These are phyloP conservation scores for Monosporascus sp. DNA, from an alignment of 2,329 filamentous ascomycete genomes.

Conservation along the genomic window DNA sequence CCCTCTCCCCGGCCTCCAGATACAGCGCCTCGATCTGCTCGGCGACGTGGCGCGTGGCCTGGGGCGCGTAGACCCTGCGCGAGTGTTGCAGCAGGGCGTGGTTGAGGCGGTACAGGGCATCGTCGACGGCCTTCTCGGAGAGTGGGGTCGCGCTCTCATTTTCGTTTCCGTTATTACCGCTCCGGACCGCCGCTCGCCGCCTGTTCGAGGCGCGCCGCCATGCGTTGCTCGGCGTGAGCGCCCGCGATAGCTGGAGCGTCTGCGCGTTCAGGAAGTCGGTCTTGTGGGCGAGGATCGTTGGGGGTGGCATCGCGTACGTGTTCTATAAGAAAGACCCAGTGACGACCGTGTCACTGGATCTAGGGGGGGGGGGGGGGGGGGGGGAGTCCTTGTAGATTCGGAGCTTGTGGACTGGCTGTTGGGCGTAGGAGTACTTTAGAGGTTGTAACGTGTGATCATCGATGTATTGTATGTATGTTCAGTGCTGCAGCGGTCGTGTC, in stretches of 20 bases:
- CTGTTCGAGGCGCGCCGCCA: slow-evolving; percentile 49
- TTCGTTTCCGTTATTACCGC: slow-evolving; percentile 24
- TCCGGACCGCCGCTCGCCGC: too few relatives aligned
- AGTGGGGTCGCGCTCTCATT: slow-evolving; percentile 32
- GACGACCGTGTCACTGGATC: too few relatives aligned
- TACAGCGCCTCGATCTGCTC: slow-evolving; percentile 68
- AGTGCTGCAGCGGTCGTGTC: too few relatives aligned
- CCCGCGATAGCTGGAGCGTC: slow-evolving; percentile 57
- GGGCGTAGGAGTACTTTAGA: too few relatives aligned
- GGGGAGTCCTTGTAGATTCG: too few relatives aligned
- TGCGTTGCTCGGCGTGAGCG: slow-evolving; percentile 48
- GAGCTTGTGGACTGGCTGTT: too few relatives aligned
- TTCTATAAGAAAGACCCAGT: too few relatives aligned
- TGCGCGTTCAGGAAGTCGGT: slow-evolving; percentile 58
- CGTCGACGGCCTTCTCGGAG: slow-evolving; percentile 47
- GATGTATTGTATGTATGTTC: too few relatives aligned
- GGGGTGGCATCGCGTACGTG: slow-evolving; percentile 28
- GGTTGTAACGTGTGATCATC: too few relatives aligned
- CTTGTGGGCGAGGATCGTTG: slow-evolving; percentile 59
- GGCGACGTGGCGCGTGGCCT: slow-evolving; percentile 65
- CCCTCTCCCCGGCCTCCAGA: slow-evolving; percentile 39
- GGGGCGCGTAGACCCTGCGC: slow-evolving; percentile 60
- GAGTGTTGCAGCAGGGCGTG: slow-evolving; percentile 59
- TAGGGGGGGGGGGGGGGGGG: too few relatives aligned
- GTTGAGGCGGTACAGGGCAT: slow-evolving; percentile 55